Percentiles rank a stretch among this genome's conserved stretches.
These are phyloP conservation scores for Danielozyma ontarioensis DNA, from an alignment of 805 yeast species.

Conservation along the genomic window DNA sequence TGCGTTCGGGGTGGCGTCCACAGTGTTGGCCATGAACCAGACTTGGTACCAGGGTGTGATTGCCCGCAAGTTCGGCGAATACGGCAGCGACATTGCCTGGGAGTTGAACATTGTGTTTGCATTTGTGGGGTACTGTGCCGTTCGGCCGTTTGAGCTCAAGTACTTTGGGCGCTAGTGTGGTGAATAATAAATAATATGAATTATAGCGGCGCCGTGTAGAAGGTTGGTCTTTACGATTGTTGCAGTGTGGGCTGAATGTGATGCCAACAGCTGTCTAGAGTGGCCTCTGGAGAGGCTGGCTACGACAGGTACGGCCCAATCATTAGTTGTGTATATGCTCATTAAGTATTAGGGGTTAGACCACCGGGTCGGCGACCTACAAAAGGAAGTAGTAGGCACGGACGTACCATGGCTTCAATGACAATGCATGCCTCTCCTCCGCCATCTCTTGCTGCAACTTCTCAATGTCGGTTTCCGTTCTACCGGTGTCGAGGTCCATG, in stretches of 20 bases:
- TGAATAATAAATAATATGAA: too few species aligned
- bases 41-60: slow-evolving; percentile 30
- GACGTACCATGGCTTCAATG: slow-evolving; percentile 8
- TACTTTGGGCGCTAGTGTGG: slow-evolving; percentile 22
- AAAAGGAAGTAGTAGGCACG: background rate
- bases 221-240: too few species aligned
- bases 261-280: too few species aligned
- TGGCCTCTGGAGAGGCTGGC: too few species aligned
- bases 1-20: slow-evolving; percentile 25
- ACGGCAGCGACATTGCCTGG: slow-evolving; percentile 27
- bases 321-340: too few species aligned
- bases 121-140: slow-evolving; percentile 21
- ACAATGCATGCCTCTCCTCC: slow-evolving; percentile 11
- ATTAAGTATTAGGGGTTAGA: too few species aligned
- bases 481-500: slow-evolving; percentile 23
- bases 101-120: slow-evolving; percentile 24
- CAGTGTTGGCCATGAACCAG: slow-evolving; percentile 28
- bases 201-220: too few species aligned
- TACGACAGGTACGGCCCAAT: too few species aligned
- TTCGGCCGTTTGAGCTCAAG: slow-evolving; percentile 26
- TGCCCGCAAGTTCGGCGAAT: slow-evolving; percentile 15
- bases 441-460: slow-evolving; percentile 15
- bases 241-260: too few species aligned
- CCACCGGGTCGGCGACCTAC: too few species aligned
- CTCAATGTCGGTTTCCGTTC: slow-evolving; percentile 19